Conservation (phyloP, 2,329 filamentous ascomycete genomes). For the Aspergillus sp. region DNA sequence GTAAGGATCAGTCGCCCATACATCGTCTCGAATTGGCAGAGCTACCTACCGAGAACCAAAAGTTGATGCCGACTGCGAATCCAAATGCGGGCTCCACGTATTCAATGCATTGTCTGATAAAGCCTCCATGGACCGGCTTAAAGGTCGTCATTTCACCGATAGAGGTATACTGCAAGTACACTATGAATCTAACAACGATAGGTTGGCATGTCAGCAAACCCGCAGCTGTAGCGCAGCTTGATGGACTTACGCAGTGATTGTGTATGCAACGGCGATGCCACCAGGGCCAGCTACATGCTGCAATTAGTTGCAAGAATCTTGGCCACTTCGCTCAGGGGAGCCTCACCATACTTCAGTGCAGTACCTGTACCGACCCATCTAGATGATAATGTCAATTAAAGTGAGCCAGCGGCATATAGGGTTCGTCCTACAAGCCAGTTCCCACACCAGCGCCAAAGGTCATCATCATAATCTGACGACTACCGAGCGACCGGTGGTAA, state of each 20-base stretch:
- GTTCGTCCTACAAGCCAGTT: slow-evolving; percentile 26
- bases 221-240: background rate
- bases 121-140: slow-evolving; percentile 37
- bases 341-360: slow-evolving; percentile 33
- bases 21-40: slow-evolving; percentile 8
- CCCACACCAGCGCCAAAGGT: slow-evolving; percentile 41
- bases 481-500: slow-evolving; percentile 33
- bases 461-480: slow-evolving; percentile 43
- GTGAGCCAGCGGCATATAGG: too few relatives aligned
- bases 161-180: slow-evolving; percentile 36
- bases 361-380: slow-evolving; percentile 40
- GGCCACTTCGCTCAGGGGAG: background rate
- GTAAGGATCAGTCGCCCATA: background rate
- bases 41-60: slow-evolving; percentile 35
- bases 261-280: slow-evolving; percentile 37
- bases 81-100: slow-evolving; percentile 33
- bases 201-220: background rate
- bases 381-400: background rate
- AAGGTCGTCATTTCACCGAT: slow-evolving; percentile 35
- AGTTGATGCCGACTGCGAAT: slow-evolving; percentile 38
- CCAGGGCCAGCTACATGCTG: slow-evolving; percentile 31
- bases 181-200: slow-evolving; percentile 26
- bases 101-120: slow-evolving; percentile 35
- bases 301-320: background rate
- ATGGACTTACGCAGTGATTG: slow-evolving; percentile 29